Evolutionary conservation across 345 rosid genomes (phyloP).

Genomic region (Pistacia integerrima): DNA sequence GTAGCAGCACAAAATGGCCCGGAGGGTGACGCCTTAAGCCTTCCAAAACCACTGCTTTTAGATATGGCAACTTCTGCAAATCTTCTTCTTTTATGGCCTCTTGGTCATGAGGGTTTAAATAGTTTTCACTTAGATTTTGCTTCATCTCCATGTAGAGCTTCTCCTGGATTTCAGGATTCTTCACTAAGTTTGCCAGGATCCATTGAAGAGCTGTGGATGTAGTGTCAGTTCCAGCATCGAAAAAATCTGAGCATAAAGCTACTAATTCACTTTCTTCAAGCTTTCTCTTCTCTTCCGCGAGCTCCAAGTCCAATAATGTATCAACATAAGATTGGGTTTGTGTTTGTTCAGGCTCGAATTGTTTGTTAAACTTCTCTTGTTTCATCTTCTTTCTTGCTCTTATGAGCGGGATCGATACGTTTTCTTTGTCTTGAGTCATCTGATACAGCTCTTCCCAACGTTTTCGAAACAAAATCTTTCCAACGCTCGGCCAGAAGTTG

Average conservation of each 20-base stretch:
- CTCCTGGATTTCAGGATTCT: too few relatives aligned
- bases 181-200: too few relatives aligned
- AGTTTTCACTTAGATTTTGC: constrained; percentile 16
- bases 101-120: background rate
- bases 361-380: background rate
- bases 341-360: too few relatives aligned
- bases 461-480: too few relatives aligned
- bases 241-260: background rate
- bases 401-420: background rate
- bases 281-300: too few relatives aligned
- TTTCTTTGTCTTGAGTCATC: background rate
- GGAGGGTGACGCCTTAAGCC: constrained; percentile 45
- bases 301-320: too few relatives aligned
- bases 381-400: background rate
- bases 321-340: constrained; percentile 1
- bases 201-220: too few relatives aligned
- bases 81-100: constrained; percentile 28
- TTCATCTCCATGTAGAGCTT: too few relatives aligned
- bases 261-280: background rate
- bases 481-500: too few relatives aligned
- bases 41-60: too few relatives aligned
- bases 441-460: too few relatives aligned
- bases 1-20: constrained; percentile 28
- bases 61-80: too few relatives aligned
- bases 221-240: background rate